Evolutionary conservation across 306 rosid species (phyloP), one percentile per base, ranked within the genome.

Genomic region (Vachellia pachyceras): DNA sequence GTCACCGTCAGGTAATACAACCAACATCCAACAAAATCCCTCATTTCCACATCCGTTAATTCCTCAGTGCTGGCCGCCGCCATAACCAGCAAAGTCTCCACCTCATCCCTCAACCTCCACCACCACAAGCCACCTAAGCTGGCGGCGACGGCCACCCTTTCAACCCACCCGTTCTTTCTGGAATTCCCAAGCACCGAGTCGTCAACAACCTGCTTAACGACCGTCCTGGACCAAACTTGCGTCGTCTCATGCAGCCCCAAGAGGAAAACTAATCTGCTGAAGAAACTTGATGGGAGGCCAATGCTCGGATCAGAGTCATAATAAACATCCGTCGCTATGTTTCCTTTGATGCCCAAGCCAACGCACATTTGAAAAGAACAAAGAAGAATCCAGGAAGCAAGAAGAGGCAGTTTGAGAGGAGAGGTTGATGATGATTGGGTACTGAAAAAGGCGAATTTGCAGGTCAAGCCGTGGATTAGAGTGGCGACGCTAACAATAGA

Each of bases 121-220:
- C 92, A 95, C 99, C 99, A 95, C 37, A 95, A 57, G 0, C 40
- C 72, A 15, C 92, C 92, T 12, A 91, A 80, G 83, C 94, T 82
- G 7, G 70, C 84, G 0, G 93, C 94, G 82, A 86, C 23, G 2
- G 71, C 91, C 75, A 84, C 85, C 78, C 83, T 86, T 58, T 87
- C 97, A 18, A 68, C 70, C 96, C 92, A 88, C 54, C 73, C 87
- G 36, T 91, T 93, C 69, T 84, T 63, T 55, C 86, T 82, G 7
- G 5, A 69, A 6, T 11, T 84, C 8, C 91, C 88, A 0, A 89
- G 84, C 75, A 95, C 82, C 1, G 97, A 86, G 80, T 95, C 97
- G 45, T 95, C 94, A 71, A 95, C 92, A 82, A 95, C 95, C 1
- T 95, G 95, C 85, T 85, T 91, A 76, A 95, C 99, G 84, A 89